Conservation (phyloP, 2,329 filamentous ascomycete species). For the Penicillium sp. region DNA sequence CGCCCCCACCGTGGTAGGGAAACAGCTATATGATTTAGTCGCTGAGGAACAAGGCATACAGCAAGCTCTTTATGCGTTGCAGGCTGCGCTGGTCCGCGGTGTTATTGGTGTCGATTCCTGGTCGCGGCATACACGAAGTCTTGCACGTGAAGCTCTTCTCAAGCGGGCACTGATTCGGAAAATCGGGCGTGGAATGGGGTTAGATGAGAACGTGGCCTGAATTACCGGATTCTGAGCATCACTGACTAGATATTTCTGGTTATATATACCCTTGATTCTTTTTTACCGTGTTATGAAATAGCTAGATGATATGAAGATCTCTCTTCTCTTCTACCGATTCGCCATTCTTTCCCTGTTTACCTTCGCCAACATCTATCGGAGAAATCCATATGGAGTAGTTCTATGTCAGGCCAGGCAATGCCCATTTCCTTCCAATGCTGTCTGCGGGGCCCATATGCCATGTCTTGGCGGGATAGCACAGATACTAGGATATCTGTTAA, state of each 20-base stretch:
- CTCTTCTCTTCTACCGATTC: no score
- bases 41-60: conserved; percentile 84
- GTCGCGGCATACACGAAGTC: conserved; percentile 46
- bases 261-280: conserved; percentile 15
- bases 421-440: no score
- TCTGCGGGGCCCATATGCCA: no score
- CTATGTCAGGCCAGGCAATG: no score
- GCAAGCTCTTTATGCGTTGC: conserved; percentile 73
- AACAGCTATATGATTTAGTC: conserved; percentile 84
- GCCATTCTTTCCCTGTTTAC: no score
- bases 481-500: no score
- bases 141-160: conserved; percentile 49
- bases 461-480: no score
- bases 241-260: not conserved
- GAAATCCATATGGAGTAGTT: no score
- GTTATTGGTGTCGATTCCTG: conserved; percentile 48
- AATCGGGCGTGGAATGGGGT: conserved; percentile 47
- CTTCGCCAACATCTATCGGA: no score
- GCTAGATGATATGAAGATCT: not conserved
- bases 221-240: not conserved
- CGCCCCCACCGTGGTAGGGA: conserved; percentile 88
- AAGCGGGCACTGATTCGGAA: conserved; percentile 48
- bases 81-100: conserved; percentile 45
- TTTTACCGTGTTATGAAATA: not conserved
- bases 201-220: conserved; percentile 30